Percentiles rank a stretch among this genome's conserved stretches.
These are phyloP conservation scores for Capsella rubella DNA, from an alignment of 441 rosid species.

Conservation along the genomic window DNA sequence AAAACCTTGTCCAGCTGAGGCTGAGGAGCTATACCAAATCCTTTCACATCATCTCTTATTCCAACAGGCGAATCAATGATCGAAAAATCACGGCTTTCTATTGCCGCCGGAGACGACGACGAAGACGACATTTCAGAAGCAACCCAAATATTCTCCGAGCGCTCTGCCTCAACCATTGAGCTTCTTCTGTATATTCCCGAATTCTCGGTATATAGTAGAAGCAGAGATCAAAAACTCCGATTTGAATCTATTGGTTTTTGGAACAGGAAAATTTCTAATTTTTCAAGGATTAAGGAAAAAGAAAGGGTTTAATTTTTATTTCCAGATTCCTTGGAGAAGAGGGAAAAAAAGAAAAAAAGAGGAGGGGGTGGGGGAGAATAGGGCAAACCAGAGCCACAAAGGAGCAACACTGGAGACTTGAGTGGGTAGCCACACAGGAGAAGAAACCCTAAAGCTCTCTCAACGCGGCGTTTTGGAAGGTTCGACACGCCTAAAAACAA, in stretches of 20 bases:
- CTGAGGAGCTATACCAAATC: conserved; percentile 40
- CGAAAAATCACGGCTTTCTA: conserved; percentile 40
- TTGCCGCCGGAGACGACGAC: conserved; percentile 24
- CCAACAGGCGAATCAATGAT: conserved; percentile 40
- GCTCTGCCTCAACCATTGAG: conserved; percentile 41
- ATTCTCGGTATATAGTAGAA: background rate
- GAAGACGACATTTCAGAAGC: conserved; percentile 37
- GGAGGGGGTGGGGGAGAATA: background rate
- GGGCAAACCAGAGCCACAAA: conserved; percentile 34
- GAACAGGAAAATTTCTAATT: background rate
- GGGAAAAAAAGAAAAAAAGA: conserved; percentile 29
- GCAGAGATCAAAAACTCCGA: conserved; percentile 5
- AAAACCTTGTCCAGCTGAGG: conserved; percentile 34
- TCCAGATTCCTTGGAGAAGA: conserved; percentile 48
- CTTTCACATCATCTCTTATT: conserved; percentile 36
- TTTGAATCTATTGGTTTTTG: background rate
- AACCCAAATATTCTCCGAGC: conserved; percentile 41
- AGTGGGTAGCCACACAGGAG: conserved; percentile 41
- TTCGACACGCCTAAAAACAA: conserved; percentile 19
- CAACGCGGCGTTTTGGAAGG: conserved; percentile 32
- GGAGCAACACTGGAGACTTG: conserved; percentile 37
- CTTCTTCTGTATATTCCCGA: conserved; percentile 13
- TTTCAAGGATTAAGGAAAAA: background rate
- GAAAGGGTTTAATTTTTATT: conserved; percentile 12
- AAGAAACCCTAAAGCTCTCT: conserved; percentile 24